phyloP scores from a whole-genome alignment of 2,329 filamentous ascomycete genomes.

The Calonectria leucothoes region DNA sequence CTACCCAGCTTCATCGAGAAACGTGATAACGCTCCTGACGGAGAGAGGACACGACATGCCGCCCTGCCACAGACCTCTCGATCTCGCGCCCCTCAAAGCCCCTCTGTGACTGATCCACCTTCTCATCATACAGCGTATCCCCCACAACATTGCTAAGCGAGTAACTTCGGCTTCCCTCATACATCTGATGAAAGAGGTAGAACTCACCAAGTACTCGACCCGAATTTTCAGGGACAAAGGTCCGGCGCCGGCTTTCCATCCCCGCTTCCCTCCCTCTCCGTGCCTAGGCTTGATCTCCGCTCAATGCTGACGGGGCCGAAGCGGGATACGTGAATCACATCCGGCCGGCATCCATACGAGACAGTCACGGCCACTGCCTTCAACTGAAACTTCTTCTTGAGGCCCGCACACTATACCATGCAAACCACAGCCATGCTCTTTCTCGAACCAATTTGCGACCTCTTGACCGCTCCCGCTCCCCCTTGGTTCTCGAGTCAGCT shows the following conservation, averaged over 20 bases:
- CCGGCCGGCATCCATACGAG: not conserved
- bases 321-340: conserved; percentile 1
- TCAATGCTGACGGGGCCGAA: not conserved
- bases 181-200: not conserved
- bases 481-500: not conserved
- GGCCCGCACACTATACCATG: not conserved
- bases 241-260: not conserved
- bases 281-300: not conserved
- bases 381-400: not conserved
- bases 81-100: not conserved
- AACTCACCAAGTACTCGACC: not conserved
- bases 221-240: not conserved
- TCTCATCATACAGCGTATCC: not conserved
- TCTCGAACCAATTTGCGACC: not conserved
- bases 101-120: not conserved
- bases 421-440: not conserved
- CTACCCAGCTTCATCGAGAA: conserved; percentile 10
- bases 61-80: not conserved
- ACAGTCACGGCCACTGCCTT: not conserved
- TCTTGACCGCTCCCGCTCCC: not conserved
- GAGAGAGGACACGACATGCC: not conserved
- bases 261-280: not conserved
- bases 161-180: conserved; percentile 3
- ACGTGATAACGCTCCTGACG: conserved; percentile 11
- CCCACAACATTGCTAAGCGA: not conserved